Evolutionary conservation across 805 yeast genomes (phyloP).

Genomic region (Kluyveromyces lactis): DNA sequence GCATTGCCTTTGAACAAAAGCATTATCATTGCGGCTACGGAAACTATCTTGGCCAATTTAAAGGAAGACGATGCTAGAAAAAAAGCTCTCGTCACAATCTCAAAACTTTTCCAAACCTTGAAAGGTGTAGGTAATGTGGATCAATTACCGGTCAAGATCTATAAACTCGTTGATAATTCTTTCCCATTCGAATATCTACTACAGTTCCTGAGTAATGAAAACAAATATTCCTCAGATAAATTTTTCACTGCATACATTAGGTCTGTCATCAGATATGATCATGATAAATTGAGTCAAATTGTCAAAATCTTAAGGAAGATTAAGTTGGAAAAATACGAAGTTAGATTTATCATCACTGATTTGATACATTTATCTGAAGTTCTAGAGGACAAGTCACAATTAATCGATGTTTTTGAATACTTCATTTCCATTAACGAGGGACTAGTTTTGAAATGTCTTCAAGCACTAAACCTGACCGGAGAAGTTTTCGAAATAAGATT

Average conservation of each 20-base stretch:
- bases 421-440: constrained; percentile 31
- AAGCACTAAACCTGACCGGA: constrained; percentile 29
- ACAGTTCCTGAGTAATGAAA: constrained; percentile 14
- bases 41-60: constrained; percentile 45
- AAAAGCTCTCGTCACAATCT: constrained; percentile 40
- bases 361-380: constrained; percentile 31
- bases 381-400: constrained; percentile 31
- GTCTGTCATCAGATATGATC: constrained; percentile 37
- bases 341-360: constrained; percentile 32
- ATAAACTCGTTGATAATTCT: constrained; percentile 26
- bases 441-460: constrained; percentile 33
- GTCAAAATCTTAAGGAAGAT: constrained; percentile 30
- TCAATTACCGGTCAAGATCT: constrained; percentile 33
- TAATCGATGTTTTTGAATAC: constrained; percentile 34
- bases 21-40: constrained; percentile 52
- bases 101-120: constrained; percentile 42
- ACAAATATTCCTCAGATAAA: constrained; percentile 30
- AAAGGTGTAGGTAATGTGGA: constrained; percentile 34
- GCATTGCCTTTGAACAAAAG: constrained; percentile 53
- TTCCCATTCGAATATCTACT: constrained; percentile 14
- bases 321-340: constrained; percentile 31
- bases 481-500: constrained; percentile 55
- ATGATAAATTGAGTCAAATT: constrained; percentile 29
- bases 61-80: constrained; percentile 30
- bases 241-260: constrained; percentile 38